Base-by-base conservation (phyloP, 2,329 filamentous ascomycete species). In the Zalaria sp. region DNA sequence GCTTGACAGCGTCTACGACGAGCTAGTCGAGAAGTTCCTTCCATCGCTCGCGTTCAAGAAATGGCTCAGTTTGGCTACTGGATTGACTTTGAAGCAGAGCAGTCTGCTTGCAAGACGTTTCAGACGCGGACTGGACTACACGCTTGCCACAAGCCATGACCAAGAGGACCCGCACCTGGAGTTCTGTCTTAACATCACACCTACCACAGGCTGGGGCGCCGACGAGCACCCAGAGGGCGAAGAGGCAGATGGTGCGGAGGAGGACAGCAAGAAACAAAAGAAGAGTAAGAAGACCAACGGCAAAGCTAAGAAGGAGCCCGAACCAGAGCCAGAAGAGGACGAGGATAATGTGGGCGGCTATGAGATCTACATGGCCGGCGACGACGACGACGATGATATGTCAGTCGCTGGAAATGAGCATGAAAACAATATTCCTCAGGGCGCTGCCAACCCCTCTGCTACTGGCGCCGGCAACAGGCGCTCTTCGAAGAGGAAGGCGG, bases 331-430 rank as follows among this genome's bases (percentile, higher is more conserved):
- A 51, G 49, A 44, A 46, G 51, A 40, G 56, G 65, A 68, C 18
- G 75, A 81, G 40, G 69, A 71, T 44, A 64, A 66, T 48, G 76
- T 83, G 1, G 83, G 83, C 42, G 83, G 83, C 28, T 82, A 86
- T 57, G 82, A 88, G 55, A 83, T 94, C 45, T 95, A 94, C 71
- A 94, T 95, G 87, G 88, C 86, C 0, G 84, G 81, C 38, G 73
- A 80, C 44, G 73, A 77, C 37, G 63, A 69, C 40, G 83, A 88
- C 39, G 83, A 87, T 34, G 80, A 81, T 25, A 72, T 70, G 7
- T 46, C 45, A 8, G 53, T 58, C 42, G 49, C 43, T 25, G 59
- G 54, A 11, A 60, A 59, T 7, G 54, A 65, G 35, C 55, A 63
- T 39, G 61, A 57, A 29, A 57, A 61, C 34, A 54, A 53, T 27